Evolutionary conservation across 176 grass and related monocot genomes (phyloP), one percentile per base, ranked within the genome.

Genomic region (Thinopyrum elongatum): DNA sequence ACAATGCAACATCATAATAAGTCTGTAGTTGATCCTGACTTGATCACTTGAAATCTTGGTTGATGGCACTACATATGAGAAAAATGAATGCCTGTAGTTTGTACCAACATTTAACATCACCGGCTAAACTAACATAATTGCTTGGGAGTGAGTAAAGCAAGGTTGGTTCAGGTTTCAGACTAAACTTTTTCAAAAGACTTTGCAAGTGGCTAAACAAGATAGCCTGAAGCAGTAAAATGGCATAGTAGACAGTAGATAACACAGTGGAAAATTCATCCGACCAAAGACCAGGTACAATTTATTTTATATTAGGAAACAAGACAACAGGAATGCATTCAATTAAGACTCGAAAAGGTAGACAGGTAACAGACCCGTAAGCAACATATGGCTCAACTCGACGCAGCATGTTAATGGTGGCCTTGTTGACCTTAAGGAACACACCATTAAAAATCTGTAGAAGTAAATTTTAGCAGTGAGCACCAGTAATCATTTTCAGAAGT

Each of bases 351-450:
- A 55, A 15, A 61, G 26, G 28, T 42, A 65, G 15, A 59, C 30
- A 17, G 2, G 33, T 6, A 86, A 64, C 42, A 9, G 90, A 98
- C 96, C 96, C 96, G 80, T 95, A 98, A 21, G 96, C 94, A 58
- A 98, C 96, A 82, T 98, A 98, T 28, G 96, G 96, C 74, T 98
- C 96, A 16, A 98, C 96, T 70, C 96, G 87, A 36, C 92, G 89
- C 16, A 98, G 44, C 95, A 95, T 98, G 89, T 98, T 98, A 42
- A 98, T 88, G 27, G 93, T 95, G 23, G 95, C 93, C 88, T 95
- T 98, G 88, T 98, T 98, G 68, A 98, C 95, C 84, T 98, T 98
- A 13, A 98, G 65, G 76, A 98, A 98, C 59, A 95, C 96, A 13
- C 96, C 93, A 78, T 95, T 95, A 59, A 95, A 98, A 80, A 95